phyloP scores from a whole-genome alignment of 257 asterid species.

The Nicotiana sylvestris region DNA sequence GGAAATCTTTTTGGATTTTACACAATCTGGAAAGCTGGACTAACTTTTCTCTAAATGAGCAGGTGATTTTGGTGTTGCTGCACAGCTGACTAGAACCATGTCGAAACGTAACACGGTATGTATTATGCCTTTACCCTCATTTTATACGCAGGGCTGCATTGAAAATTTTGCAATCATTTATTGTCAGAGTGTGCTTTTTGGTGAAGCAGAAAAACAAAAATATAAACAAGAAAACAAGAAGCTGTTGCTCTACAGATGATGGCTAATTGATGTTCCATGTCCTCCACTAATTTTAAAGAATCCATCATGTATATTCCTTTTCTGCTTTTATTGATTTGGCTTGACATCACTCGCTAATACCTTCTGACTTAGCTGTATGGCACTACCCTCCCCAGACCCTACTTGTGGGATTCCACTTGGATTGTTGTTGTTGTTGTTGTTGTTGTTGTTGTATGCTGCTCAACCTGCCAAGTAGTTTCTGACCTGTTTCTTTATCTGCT shows the following conservation, averaged over 20 bases:
- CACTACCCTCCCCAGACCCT: background rate
- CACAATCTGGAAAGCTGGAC: constrained; percentile 11
- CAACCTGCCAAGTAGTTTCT: background rate
- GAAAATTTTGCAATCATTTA: background rate
- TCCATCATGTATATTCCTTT: background rate
- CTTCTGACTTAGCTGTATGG: background rate
- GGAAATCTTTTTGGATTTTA: background rate
- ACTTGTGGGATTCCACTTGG: too few relatives aligned
- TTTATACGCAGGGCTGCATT: background rate
- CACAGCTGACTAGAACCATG: constrained; percentile 98
- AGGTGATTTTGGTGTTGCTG: constrained; percentile 99
- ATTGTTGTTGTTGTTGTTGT: too few relatives aligned
- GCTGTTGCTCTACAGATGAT: background rate
- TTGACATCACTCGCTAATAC: background rate
- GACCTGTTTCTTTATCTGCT: background rate
- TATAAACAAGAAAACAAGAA: background rate
- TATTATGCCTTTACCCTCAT: background rate
- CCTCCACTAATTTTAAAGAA: background rate
- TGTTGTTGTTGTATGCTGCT: background rate
- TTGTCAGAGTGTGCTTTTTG: background rate
- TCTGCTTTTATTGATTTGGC: background rate
- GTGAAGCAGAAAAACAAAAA: background rate
- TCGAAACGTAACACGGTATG: constrained; percentile 97
- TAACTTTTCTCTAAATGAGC: constrained; percentile 20
- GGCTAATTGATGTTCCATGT: background rate